Base-by-base conservation (phyloP, 2,329 filamentous ascomycete species). In the Colletotrichum sp. region DNA sequence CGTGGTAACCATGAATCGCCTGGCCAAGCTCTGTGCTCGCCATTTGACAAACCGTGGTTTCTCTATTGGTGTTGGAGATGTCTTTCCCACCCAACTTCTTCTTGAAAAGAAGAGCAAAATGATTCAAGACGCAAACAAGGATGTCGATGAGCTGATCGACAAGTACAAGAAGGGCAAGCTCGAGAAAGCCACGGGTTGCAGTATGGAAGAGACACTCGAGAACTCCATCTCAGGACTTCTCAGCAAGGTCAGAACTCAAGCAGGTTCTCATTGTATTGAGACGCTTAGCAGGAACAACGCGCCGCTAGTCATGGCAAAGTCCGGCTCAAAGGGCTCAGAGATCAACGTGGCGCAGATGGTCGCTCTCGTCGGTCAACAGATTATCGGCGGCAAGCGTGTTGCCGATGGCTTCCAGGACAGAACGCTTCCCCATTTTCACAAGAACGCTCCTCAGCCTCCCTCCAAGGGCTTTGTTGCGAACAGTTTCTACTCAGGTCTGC, bases 341-440 rank as follows among this genome's bases (percentile, higher is more conserved):
- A 98, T 99, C 88, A 99, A 99, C 88, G 97, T 99, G 38, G 97
- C 97, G 10, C 97, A 99, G 87, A 99, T 99, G 97, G 94, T 99
- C 83, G 96, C 97, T 72, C 93, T 96, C 75, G 97, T 99, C 82
- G 97, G 97, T 67, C 97, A 99, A 86, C 97, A 99, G 80, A 98
- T 99, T 91, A 99, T 99, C 81, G 94, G 94, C 76, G 95, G 96
- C 65, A 92, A 94, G 81, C 96, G 97, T 91, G 96, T 99, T 36
- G 92, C 95, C 60, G 95, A 99, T 85, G 97, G 97, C 8, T 99
- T 99, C 86, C 96, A 99, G 83, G 96, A 99, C 84, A 93, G 97
- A 81, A 98, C 94, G 72, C 85, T 99, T 70, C 97, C 97, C 52
- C 97, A 99, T 84, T 99, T 99, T 83, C 94, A 96, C 70, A 99